A percentile compares a stretch with the other conserved stretches of the same genome.
phyloP scores from a whole-genome alignment of 2,329 filamentous ascomycete genomes.

The Nigrospora oryzae region DNA sequence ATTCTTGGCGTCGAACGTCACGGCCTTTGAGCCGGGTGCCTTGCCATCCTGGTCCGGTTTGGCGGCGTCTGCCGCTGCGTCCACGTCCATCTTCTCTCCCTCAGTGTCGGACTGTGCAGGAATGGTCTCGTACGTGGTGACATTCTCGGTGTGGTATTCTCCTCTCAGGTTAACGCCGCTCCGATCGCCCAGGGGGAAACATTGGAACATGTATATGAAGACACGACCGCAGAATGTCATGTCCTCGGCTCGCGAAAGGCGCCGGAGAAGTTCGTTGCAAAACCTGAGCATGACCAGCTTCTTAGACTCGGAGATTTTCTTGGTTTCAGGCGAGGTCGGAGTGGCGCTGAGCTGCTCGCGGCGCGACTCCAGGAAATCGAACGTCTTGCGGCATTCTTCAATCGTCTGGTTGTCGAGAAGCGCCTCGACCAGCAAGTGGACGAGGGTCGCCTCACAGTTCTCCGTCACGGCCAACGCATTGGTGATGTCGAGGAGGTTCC shows the following conservation, averaged over 20 bases:
- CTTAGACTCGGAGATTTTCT: conserved; percentile 47
- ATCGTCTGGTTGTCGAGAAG: conserved; percentile 94
- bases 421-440: conserved; percentile 90
- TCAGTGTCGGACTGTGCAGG: conserved; percentile 19
- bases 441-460: conserved; percentile 67
- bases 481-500: conserved; percentile 92
- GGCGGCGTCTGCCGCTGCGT: conserved; percentile 33
- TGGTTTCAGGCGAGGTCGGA: conserved; percentile 44
- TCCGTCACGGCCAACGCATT: conserved; percentile 78
- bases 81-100: conserved; percentile 58
- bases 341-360: conserved; percentile 78
- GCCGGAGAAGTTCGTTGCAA: conserved; percentile 90
- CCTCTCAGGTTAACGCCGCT: conserved; percentile 95
- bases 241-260: conserved; percentile 91
- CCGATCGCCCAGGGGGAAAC: conserved; percentile 91
- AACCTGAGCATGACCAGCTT: conserved; percentile 83
- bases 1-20: conserved; percentile 34
- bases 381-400: conserved; percentile 79
- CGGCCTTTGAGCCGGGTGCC: conserved; percentile 30
- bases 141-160: conserved; percentile 93
- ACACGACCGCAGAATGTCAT: conserved; percentile 95
- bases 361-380: conserved; percentile 90
- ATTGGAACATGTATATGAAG: conserved; percentile 95
- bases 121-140: conserved; percentile 70
- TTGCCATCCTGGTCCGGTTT: conserved; percentile 22